Evolutionary conservation across 108 stramenopile species (phyloP).

Genomic region (Phaeodactylum tricornutum): DNA sequence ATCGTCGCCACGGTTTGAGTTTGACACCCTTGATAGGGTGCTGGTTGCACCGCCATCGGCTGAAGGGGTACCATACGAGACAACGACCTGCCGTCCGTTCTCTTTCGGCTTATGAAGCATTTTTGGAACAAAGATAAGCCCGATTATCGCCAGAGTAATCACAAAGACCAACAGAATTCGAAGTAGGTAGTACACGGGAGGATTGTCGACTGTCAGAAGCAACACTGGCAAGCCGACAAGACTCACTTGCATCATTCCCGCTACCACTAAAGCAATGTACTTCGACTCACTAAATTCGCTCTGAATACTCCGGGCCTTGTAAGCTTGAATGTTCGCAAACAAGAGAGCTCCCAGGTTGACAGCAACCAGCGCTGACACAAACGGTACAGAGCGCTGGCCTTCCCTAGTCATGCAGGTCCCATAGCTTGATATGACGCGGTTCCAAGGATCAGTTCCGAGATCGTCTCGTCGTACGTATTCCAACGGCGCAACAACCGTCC

Average conservation of each 20-base stretch:
- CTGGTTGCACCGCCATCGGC: too few relatives aligned
- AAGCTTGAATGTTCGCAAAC: slow-evolving; percentile 2
- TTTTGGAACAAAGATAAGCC: slow-evolving; percentile 36
- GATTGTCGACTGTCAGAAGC: slow-evolving; percentile 14
- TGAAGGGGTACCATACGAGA: too few relatives aligned
- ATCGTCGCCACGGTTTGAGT: too few relatives aligned
- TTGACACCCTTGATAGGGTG: too few relatives aligned
- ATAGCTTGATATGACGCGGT: slow-evolving; percentile 10
- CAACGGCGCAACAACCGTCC: slow-evolving; percentile 24
- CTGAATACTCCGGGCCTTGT: slow-evolving; percentile 1
- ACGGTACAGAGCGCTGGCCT: background rate
- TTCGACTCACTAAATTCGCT: slow-evolving; percentile 10
- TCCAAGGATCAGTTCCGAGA: slow-evolving; percentile 8
- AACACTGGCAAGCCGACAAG: slow-evolving; percentile 23
- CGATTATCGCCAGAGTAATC: slow-evolving; percentile 9
- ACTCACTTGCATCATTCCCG: slow-evolving; percentile 14
- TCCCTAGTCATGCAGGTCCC: slow-evolving; percentile 2
- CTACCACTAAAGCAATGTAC: slow-evolving; percentile 25
- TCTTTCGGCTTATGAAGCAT: too few relatives aligned
- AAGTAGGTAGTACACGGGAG: slow-evolving; percentile 18
- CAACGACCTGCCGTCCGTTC: too few relatives aligned
- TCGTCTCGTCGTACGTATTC: slow-evolving; percentile 3
- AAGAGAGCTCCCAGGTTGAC: background rate
- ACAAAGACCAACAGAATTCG: slow-evolving; percentile 12
- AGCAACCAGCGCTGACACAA: background rate